These are phyloP conservation scores for Pleurotus platypus DNA, from an alignment of 768 basidiomycete species.

Conservation along the genomic window DNA sequence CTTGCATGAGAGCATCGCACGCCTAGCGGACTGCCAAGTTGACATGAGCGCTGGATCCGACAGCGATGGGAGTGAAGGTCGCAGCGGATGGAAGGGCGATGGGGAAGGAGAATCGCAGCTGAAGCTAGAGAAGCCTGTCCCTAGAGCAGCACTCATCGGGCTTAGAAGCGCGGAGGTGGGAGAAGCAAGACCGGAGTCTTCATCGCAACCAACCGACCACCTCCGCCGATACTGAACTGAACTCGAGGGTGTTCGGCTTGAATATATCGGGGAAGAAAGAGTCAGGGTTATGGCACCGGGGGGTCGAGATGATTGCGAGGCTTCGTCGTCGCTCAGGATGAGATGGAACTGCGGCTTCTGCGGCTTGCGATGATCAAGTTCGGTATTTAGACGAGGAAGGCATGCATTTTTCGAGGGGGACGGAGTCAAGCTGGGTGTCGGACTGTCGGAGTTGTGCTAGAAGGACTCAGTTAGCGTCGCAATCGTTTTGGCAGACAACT, in stretches of 20 bases:
- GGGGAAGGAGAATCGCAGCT: constrained; percentile 1
- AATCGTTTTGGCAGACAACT: too few species aligned
- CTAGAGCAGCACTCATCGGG: background rate
- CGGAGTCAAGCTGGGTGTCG: background rate
- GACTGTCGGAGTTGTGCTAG: background rate
- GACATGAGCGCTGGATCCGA: constrained; percentile 11
- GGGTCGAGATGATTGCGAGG: background rate
- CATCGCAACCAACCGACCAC: constrained; percentile 3
- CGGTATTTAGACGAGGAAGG: constrained; percentile 3
- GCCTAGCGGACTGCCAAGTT: constrained; percentile 34
- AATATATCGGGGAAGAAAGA: background rate
- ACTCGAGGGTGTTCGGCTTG: background rate
- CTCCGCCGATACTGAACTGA: background rate
- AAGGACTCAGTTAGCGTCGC: background rate
- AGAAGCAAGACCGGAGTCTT: background rate
- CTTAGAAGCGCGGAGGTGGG: constrained; percentile 4
- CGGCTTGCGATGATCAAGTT: background rate
- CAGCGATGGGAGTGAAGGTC: constrained; percentile 6
- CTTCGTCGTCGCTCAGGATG: constrained; percentile 2
- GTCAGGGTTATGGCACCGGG: constrained; percentile 4
- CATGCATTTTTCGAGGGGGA: background rate
- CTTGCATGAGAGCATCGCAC: constrained; percentile 34
- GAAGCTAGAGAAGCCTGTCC: background rate
- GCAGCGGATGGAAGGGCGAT: constrained; percentile 2
- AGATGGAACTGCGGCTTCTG: background rate